Conservation (phyloP, 352 stramenopile species). For the Globisporangium camurandrum region DNA sequence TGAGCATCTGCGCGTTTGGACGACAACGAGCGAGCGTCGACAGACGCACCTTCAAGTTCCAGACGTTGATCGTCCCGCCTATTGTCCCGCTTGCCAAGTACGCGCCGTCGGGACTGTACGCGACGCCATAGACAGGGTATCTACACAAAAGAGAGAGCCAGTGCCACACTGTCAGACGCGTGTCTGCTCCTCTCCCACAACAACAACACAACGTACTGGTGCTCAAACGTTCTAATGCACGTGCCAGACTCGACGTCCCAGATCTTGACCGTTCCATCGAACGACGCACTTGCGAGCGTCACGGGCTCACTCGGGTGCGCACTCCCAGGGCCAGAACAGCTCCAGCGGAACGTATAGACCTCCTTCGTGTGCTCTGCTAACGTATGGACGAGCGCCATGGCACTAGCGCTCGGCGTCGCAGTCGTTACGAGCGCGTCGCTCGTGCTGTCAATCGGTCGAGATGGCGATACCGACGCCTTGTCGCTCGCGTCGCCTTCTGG, state of each 20-base stretch:
- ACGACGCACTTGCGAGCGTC: constrained; percentile 91
- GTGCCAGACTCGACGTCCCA: constrained; percentile 90
- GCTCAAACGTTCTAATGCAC: constrained; percentile 89
- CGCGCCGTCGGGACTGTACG: constrained; percentile 85
- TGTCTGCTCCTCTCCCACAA: background rate
- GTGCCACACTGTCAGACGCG: constrained; percentile 3
- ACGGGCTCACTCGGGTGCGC: constrained; percentile 53
- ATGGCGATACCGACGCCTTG: constrained; percentile 8
- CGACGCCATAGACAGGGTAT: constrained; percentile 83
- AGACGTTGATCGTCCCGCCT: constrained; percentile 96
- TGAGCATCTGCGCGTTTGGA: too few relatives aligned
- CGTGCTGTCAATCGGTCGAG: background rate
- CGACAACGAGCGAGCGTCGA: too few relatives aligned
- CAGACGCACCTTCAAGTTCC: constrained; percentile 89
- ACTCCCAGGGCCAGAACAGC: constrained; percentile 68
- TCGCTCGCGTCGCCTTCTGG: constrained; percentile 25
- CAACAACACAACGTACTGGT: constrained; percentile 69
- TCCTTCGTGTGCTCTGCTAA: constrained; percentile 91
- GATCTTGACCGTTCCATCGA: constrained; percentile 93
- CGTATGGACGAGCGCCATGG: constrained; percentile 55
- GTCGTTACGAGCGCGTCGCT: constrained; percentile 1
- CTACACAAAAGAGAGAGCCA: constrained; percentile 23
- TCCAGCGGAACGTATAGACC: constrained; percentile 93
- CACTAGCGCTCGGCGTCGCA: constrained; percentile 17
- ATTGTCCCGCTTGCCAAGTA: constrained; percentile 96